Conservation (phyloP, 495 filamentous ascomycete species). For the Cercophora scortea region DNA sequence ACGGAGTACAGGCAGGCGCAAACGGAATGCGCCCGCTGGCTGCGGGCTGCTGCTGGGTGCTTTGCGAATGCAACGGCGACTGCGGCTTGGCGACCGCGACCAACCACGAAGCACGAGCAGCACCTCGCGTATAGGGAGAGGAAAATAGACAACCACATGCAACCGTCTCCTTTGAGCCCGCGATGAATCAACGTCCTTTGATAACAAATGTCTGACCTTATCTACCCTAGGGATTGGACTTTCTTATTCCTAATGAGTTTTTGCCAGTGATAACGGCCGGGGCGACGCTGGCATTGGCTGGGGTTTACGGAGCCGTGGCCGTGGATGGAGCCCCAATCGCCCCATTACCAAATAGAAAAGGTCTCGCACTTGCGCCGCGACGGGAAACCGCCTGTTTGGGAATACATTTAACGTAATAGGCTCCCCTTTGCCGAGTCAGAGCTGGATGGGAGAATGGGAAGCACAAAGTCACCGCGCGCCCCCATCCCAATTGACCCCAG, state of each 20-base stretch:
- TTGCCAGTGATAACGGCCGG: not conserved
- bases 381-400: conserved; percentile 25
- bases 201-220: conserved; percentile 24
- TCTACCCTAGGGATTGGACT: conserved; percentile 20
- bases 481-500: too few relatives aligned
- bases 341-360: conserved; percentile 46
- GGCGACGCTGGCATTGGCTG: not conserved
- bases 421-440: conserved; percentile 31
- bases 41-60: not conserved
- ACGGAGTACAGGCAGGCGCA: not conserved
- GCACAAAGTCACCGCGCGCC: too few relatives aligned
- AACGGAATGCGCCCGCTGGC: not conserved
- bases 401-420: conserved; percentile 47
- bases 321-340: conserved; percentile 16
- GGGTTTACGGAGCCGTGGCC: conserved; percentile 3
- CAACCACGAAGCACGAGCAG: not conserved
- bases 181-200: conserved; percentile 9
- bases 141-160: not conserved
- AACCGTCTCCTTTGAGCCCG: not conserved
- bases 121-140: too few relatives aligned
- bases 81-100: not conserved
- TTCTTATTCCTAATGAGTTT: conserved; percentile 28
- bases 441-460: not conserved
- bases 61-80: not conserved
- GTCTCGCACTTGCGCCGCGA: conserved; percentile 4